Percentiles rank a stretch among this genome's conserved stretches.
Evolutionary conservation across 208 protist genomes (phyloP).

Genomic region (Leishmania aethiopica): DNA sequence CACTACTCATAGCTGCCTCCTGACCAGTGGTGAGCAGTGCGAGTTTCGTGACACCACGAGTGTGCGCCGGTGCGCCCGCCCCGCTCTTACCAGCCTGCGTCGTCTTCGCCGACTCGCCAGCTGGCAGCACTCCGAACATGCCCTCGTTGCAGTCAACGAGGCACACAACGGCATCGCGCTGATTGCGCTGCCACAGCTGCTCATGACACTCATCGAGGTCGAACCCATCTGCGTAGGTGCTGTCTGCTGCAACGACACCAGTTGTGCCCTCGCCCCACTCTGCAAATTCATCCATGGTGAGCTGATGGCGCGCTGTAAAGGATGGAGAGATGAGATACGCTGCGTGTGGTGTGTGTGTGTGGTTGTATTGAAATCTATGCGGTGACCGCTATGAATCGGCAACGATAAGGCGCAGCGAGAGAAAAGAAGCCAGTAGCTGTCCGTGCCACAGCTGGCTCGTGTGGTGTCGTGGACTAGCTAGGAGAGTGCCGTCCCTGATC

Average conservation of each 20-base stretch:
- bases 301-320: not conserved
- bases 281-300: constrained; percentile 42
- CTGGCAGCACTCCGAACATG: constrained; percentile 48
- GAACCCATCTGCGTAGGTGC: constrained; percentile 14
- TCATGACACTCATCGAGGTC: constrained; percentile 26
- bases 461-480: not conserved
- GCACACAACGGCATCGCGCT: constrained; percentile 75
- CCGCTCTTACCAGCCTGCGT: not conserved
- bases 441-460: not conserved
- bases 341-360: not conserved
- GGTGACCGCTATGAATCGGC: not conserved
- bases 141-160: constrained; percentile 67
- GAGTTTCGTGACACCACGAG: not conserved
- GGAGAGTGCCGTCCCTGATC: not conserved
- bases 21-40: not conserved
- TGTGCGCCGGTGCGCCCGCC: not conserved
- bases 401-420: not conserved
- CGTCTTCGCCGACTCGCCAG: not conserved
- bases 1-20: not conserved
- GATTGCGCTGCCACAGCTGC: constrained; percentile 16
- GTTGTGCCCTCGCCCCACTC: constrained; percentile 58
- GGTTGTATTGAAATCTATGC: not conserved
- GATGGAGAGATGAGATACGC: not conserved
- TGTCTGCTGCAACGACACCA: constrained; percentile 19
- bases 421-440: not conserved